These are phyloP conservation scores for Tuber melanosporum DNA, from an alignment of 495 filamentous ascomycete genomes.

Conservation along the genomic window DNA sequence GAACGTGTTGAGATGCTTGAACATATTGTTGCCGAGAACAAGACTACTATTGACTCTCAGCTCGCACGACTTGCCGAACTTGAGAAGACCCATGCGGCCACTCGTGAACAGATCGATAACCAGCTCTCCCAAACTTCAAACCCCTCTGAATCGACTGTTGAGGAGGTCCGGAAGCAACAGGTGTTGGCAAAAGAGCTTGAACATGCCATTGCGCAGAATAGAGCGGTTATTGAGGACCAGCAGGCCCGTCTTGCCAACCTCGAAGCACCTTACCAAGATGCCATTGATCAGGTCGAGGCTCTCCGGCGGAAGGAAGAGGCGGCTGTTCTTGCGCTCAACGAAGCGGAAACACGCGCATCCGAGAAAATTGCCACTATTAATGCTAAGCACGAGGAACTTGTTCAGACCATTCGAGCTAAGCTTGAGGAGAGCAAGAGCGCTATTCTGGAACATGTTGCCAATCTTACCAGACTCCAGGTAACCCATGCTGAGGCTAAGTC, in stretches of 20 bases:
- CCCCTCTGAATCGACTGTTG: conserved; percentile 19
- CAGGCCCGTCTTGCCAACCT: conserved; percentile 36
- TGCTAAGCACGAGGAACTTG: conserved; percentile 29
- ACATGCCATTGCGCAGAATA: conserved; percentile 35
- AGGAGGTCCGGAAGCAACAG: conserved; percentile 23
- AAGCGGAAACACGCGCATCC: conserved; percentile 29
- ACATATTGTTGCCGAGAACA: conserved; percentile 71
- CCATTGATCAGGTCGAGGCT: conserved; percentile 42
- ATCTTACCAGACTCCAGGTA: conserved; percentile 47
- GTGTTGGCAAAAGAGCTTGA: conserved; percentile 25
- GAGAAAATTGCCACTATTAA: conserved; percentile 18
- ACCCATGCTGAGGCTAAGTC: conserved; percentile 45
- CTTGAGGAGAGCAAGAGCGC: conserved; percentile 39
- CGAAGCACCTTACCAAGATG: conserved; percentile 40
- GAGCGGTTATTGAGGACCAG: conserved; percentile 36
- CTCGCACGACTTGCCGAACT: conserved; percentile 57
- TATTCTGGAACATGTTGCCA: conserved; percentile 41
- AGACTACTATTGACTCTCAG: conserved; percentile 59
- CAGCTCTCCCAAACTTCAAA: conserved; percentile 39
- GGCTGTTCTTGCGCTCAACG: conserved; percentile 30
- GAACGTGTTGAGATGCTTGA: conserved; percentile 61
- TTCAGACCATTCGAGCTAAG: conserved; percentile 30
- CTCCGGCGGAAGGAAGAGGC: conserved; percentile 48
- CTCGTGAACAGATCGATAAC: conserved; percentile 53
- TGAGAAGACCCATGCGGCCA: conserved; percentile 57